Conservation (phyloP, 2,329 filamentous ascomycete species). For the Phyllosticta paracitricarpa region DNA sequence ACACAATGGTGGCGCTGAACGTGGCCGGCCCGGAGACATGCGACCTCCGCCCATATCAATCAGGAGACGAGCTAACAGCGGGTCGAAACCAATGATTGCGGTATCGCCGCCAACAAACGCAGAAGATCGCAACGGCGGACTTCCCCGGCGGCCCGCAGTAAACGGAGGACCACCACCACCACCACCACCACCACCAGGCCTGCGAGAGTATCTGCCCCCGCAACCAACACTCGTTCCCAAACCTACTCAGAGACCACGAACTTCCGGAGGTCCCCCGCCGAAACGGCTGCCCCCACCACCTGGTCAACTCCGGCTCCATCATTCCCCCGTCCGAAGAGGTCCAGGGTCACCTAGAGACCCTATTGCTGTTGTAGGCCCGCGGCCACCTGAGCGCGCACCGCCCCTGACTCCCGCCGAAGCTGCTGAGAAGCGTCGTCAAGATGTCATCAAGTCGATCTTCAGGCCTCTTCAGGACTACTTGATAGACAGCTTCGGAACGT, state of each 20-base stretch:
- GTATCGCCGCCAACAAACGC: constrained; percentile 2
- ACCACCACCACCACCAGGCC: background rate
- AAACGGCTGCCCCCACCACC: background rate
- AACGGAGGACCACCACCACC: background rate
- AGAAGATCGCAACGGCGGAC: background rate
- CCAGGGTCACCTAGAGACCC: constrained; percentile 1
- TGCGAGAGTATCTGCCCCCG: background rate
- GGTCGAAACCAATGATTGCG: constrained; percentile 2
- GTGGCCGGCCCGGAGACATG: background rate
- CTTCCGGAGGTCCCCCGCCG: background rate
- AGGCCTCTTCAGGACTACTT: constrained; percentile 71
- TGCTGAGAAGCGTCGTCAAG: constrained; percentile 20
- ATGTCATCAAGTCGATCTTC: constrained; percentile 53
- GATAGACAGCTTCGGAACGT: constrained; percentile 55
- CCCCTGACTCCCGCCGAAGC: constrained; percentile 17
- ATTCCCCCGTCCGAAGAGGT: background rate
- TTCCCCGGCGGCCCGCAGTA: background rate
- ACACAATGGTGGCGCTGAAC: background rate
- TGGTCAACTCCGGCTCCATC: background rate
- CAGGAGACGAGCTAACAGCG: constrained; percentile 4
- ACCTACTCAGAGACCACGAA: constrained; percentile 1
- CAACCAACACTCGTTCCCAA: background rate
- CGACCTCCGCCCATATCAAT: constrained; percentile 6
- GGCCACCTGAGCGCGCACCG: constrained; percentile 6
- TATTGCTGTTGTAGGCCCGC: background rate